Conservation (phyloP, 768 basidiomycete species). For the Amanita fuliginea region DNA sequence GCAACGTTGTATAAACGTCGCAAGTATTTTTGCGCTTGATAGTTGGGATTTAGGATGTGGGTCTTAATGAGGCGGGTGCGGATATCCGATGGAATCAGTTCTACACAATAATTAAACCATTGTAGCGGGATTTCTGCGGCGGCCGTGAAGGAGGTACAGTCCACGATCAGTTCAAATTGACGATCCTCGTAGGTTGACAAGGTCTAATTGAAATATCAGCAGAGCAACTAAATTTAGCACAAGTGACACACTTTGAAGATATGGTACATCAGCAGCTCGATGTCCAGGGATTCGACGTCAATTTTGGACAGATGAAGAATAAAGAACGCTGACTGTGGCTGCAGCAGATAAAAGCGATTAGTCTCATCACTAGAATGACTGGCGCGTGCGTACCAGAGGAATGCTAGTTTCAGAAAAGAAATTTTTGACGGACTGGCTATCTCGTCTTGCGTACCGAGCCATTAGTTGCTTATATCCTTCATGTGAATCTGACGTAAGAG, state of each 20-base stretch:
- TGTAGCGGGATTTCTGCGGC: slow-evolving; percentile 72
- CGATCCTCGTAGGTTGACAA: slow-evolving; percentile 35
- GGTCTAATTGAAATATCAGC: slow-evolving; percentile 32
- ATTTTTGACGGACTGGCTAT: slow-evolving; percentile 48
- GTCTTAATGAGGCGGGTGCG: slow-evolving; percentile 46
- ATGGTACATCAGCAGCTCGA: slow-evolving; percentile 68
- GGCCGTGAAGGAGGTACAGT: slow-evolving; percentile 70
- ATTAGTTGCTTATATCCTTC: slow-evolving; percentile 60
- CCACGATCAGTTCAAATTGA: slow-evolving; percentile 63
- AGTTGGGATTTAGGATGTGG: slow-evolving; percentile 68
- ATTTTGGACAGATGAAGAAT: slow-evolving; percentile 57
- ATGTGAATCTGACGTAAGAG: slow-evolving; percentile 36
- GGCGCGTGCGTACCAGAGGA: slow-evolving; percentile 25
- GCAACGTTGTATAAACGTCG: slow-evolving; percentile 68
- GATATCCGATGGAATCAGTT: slow-evolving; percentile 64
- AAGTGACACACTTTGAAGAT: slow-evolving; percentile 51
- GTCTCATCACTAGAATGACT: not conserved
- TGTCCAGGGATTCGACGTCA: slow-evolving; percentile 70
- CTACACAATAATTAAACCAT: slow-evolving; percentile 71
- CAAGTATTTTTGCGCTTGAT: slow-evolving; percentile 59
- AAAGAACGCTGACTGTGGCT: slow-evolving; percentile 46
- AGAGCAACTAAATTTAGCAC: not conserved
- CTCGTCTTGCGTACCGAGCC: slow-evolving; percentile 47
- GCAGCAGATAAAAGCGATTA: slow-evolving; percentile 1
- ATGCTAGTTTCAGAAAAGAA: slow-evolving; percentile 52